A percentile compares a stretch with the other conserved stretches of the same genome.
Conservation (phyloP, 768 basidiomycete species). For the Leccinum subgranulosum region DNA sequence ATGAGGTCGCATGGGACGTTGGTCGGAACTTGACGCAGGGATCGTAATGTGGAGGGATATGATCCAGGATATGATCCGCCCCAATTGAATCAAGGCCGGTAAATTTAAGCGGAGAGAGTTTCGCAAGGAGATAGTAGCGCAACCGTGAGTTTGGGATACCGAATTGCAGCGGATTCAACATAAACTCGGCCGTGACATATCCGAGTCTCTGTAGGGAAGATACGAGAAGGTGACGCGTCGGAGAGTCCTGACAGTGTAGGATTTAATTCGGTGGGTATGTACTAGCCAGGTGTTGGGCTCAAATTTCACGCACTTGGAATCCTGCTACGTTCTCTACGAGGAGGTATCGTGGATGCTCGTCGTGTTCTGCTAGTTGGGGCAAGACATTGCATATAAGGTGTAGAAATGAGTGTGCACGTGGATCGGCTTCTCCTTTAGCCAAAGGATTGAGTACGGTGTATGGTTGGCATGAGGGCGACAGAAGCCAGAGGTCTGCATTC, state of each 20-base stretch:
- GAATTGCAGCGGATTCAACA: conserved; percentile 75
- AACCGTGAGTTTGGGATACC: conserved; percentile 80
- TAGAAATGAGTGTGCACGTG: conserved; percentile 73
- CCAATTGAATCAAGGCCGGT: conserved; percentile 14
- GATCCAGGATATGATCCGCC: conserved; percentile 39
- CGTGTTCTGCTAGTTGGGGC: conserved; percentile 47
- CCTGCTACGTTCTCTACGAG: conserved; percentile 82
- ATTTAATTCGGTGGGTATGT: conserved; percentile 4
- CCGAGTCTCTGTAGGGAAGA: conserved; percentile 49
- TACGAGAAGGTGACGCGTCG: conserved; percentile 55
- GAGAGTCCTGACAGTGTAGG: conserved; percentile 50
- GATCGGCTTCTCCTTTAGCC: conserved; percentile 68
- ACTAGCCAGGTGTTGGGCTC: neutral
- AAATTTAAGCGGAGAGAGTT: conserved; percentile 42
- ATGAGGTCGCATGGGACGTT: neutral
- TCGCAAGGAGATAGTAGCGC: conserved; percentile 78
- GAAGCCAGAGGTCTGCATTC: conserved; percentile 65
- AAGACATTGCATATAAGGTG: conserved; percentile 63
- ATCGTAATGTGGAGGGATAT: conserved; percentile 50
- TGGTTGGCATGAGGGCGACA: conserved; percentile 83
- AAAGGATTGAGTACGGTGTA: conserved; percentile 76
- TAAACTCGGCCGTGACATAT: conserved; percentile 58
- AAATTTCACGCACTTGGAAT: conserved; percentile 58
- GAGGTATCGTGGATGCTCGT: conserved; percentile 53
- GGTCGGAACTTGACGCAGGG: conserved; percentile 8